Percentiles rank a stretch among this genome's conserved stretches.
Conservation (phyloP, 345 rosid genomes). For the Brassica carinata region DNA sequence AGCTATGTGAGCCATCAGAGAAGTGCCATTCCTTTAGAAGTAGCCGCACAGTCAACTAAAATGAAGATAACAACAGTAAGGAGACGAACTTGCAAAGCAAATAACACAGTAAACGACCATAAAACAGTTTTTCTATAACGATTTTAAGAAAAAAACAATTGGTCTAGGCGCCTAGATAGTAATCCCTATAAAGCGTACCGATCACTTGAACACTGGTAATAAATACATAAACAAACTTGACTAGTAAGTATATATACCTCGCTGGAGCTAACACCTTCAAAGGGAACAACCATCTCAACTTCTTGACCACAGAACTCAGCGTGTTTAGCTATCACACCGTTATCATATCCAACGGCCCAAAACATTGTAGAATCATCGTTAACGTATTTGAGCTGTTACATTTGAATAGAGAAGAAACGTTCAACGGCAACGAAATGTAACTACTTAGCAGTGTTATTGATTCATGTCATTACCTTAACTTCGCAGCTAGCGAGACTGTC, state of each 20-base stretch:
- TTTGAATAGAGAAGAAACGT: slow-evolving; percentile 16
- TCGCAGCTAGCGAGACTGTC: slow-evolving; percentile 84
- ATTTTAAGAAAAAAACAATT: neutral
- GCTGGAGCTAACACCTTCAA: slow-evolving; percentile 72
- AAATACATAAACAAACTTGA: neutral
- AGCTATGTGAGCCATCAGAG: slow-evolving; percentile 84
- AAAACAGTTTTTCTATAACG: no score
- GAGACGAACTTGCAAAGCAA: neutral
- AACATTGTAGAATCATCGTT: slow-evolving; percentile 85
- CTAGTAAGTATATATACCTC: slow-evolving; percentile 57
- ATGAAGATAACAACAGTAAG: neutral
- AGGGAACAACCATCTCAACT: slow-evolving; percentile 88
- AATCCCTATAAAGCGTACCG: neutral
- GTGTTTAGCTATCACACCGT: slow-evolving; percentile 66
- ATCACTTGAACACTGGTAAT: neutral
- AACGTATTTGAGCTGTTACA: slow-evolving; percentile 69
- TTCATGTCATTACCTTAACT: slow-evolving; percentile 61
- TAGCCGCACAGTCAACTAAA: slow-evolving; percentile 70
- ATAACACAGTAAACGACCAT: no score
- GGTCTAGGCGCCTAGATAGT: neutral
- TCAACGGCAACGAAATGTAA: neutral
- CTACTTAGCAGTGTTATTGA: neutral
- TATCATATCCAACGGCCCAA: slow-evolving; percentile 93
- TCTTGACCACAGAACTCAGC: slow-evolving; percentile 82
- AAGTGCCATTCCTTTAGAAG: slow-evolving; percentile 95